A percentile compares a stretch with the other conserved stretches of the same genome.
Conservation (phyloP, 495 filamentous ascomycete species). For the Neurospora intermedia region DNA sequence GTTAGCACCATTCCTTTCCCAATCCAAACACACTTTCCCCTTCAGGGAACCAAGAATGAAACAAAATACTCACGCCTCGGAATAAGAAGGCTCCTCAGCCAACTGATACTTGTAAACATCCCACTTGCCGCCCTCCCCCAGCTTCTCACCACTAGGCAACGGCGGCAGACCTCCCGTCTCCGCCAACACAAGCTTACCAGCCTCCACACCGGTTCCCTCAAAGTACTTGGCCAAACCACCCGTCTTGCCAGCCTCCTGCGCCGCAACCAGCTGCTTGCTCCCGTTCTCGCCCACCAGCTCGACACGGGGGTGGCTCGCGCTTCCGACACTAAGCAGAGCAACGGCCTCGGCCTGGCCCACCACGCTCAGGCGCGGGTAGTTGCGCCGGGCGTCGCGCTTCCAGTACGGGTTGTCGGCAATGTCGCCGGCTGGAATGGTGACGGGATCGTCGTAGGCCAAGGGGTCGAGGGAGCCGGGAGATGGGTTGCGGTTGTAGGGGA, state of each 20-base stretch:
- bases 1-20: constrained; percentile 11
- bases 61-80: constrained; percentile 42
- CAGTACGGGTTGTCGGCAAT: constrained; percentile 97
- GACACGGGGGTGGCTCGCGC: constrained; percentile 66
- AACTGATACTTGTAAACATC: constrained; percentile 45
- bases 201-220: constrained; percentile 52
- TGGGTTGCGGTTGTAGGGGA: constrained; percentile 85
- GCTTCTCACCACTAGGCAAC: constrained; percentile 55
- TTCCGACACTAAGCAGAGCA: constrained; percentile 75
- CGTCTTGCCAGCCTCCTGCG: constrained; percentile 64
- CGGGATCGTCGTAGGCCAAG: constrained; percentile 71
- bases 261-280: constrained; percentile 64
- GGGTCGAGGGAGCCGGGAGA: constrained; percentile 74
- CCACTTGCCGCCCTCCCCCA: constrained; percentile 30
- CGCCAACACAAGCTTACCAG: constrained; percentile 52
- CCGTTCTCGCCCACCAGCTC: constrained; percentile 80
- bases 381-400: constrained; percentile 81
- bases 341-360: constrained; percentile 80
- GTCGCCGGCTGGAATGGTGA: constrained; percentile 84
- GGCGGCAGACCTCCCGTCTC: constrained; percentile 65
- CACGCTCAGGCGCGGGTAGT: constrained; percentile 72
- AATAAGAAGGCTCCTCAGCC: constrained; percentile 45
- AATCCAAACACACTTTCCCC: background rate
- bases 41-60: too few relatives aligned
- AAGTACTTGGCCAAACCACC: constrained; percentile 62